Base-by-base conservation (phyloP, 2,329 filamentous ascomycete genomes). In the Sporothrix euskadiensis region DNA sequence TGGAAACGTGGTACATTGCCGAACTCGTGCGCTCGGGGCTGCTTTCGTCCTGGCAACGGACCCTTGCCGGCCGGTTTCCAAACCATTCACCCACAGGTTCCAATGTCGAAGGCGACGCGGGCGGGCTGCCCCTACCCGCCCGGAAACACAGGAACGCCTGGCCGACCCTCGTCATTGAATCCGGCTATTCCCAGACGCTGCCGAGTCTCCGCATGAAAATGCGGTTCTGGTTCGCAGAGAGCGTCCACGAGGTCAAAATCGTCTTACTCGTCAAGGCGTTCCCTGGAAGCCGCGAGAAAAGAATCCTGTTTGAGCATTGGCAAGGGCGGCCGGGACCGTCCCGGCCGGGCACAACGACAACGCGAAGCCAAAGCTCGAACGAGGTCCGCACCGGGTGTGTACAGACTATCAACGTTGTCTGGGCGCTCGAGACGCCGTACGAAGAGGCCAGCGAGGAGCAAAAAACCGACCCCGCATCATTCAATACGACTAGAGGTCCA, bases 271-370 rank as follows among this genome's bases (percentile, higher is more conserved):
- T 56, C 16, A 71, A 73, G 39, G 72, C 66, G 2, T 73, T 70
- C 47, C 72, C 72, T 3, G 56, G 7, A 32, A 68, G 63, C 47
- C 41, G n/a, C 22, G 56, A 73, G 7, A 70, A 73, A 22, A n/a
- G 66, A 4, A 73, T 73, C 10, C 4, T 56, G 19, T 10, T 73
- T 5, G 66, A 73, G 57, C 72, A 73, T 5, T 70, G 72, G 72
- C 44, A 65, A 22, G 66, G 66, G 30, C 30, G 30, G 12, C 30
- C 30, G 2, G 19, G 14, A 19, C 26, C 30, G 3, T 1, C 26
- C 57, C 57, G 57, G 57, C 57, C 57, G 8, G 57, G 57, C 30
- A 30, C 57, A 39, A 61, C 57, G 30, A 39, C 30, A 39, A 61
- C 57, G 4, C 30, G 57, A 35, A 39, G 57, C 57, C 35, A 35